Conservation (phyloP, 371 early-diverging fungal genomes). For the Mortierella sp. region DNA sequence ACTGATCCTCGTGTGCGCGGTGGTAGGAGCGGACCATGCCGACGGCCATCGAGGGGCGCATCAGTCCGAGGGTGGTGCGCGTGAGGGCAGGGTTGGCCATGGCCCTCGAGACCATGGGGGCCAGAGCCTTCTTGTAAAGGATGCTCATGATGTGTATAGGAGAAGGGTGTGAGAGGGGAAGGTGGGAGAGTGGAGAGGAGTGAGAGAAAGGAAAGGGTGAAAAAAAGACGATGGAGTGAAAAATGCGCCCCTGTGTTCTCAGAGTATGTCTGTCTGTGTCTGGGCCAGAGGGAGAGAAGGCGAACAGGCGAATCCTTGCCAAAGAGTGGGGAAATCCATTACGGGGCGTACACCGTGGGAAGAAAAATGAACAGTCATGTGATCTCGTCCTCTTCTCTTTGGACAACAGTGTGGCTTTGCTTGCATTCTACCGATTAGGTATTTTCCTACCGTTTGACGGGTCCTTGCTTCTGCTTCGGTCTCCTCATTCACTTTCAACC, state of each 20-base stretch:
- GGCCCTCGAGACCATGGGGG: constrained; percentile 51
- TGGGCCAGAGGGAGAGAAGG: neutral
- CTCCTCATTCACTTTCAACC: constrained; percentile 1
- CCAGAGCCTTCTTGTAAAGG: constrained; percentile 47
- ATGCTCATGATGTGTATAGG: constrained; percentile 38
- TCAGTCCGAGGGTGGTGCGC: constrained; percentile 30
- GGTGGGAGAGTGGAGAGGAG: constrained; percentile 13
- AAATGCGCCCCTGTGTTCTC: neutral
- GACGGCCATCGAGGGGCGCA: constrained; percentile 53
- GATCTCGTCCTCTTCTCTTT: no score
- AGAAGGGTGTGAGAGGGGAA: neutral
- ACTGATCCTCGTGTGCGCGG: constrained; percentile 57
- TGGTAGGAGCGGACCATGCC: constrained; percentile 54
- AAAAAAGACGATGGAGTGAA: constrained; percentile 2
- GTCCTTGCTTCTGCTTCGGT: neutral
- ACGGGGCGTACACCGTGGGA: constrained; percentile 23
- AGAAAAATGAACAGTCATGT: constrained; percentile 10
- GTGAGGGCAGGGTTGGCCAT: constrained; percentile 30
- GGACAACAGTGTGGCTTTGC: constrained; percentile 15
- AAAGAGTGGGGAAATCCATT: constrained; percentile 12
- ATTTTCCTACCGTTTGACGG: neutral
- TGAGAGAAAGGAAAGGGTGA: neutral
- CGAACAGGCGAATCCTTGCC: neutral
- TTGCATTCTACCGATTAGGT: neutral
- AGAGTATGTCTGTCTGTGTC: neutral